Percentiles rank a stretch among this genome's conserved stretches.
Evolutionary conservation across 192 early-diverging fungal species (phyloP).

Genomic region (Podila horticola): DNA sequence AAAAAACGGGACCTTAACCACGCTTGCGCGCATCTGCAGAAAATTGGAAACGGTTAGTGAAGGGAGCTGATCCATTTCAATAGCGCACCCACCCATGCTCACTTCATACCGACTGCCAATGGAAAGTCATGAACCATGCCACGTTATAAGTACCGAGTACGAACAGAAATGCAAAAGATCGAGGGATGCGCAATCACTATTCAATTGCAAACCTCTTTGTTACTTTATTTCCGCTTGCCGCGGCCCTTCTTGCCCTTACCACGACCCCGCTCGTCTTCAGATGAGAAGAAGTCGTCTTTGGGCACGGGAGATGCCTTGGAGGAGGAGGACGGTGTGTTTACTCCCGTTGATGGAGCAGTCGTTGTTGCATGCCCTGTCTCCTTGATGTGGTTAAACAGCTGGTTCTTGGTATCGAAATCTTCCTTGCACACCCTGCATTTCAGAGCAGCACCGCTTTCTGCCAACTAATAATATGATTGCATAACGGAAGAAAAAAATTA

Average conservation of each 20-base stretch:
- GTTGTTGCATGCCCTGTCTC: slow-evolving; percentile 87
- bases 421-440: slow-evolving; percentile 83
- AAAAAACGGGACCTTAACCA: too few species aligned
- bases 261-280: slow-evolving; percentile 32
- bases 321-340: not conserved
- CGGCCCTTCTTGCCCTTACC: slow-evolving; percentile 52
- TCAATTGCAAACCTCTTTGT: not conserved
- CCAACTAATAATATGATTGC: slow-evolving; percentile 53
- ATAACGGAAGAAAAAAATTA: not conserved
- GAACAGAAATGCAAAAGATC: too few species aligned
- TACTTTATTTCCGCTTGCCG: slow-evolving; percentile 42
- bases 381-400: slow-evolving; percentile 90
- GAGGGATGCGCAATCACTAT: not conserved
- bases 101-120: too few species aligned
- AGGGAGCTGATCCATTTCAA: too few species aligned
- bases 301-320: not conserved
- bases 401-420: slow-evolving; percentile 81
- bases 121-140: too few species aligned
- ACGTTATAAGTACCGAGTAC: too few species aligned
- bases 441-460: slow-evolving; percentile 22
- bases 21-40: too few species aligned
- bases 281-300: slow-evolving; percentile 17
- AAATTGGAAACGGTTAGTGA: too few species aligned
- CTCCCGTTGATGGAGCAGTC: not conserved
- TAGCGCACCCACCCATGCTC: too few species aligned